Conservation (phyloP, 805 yeast genomes). For the Saccharomycopsis capsularis region DNA sequence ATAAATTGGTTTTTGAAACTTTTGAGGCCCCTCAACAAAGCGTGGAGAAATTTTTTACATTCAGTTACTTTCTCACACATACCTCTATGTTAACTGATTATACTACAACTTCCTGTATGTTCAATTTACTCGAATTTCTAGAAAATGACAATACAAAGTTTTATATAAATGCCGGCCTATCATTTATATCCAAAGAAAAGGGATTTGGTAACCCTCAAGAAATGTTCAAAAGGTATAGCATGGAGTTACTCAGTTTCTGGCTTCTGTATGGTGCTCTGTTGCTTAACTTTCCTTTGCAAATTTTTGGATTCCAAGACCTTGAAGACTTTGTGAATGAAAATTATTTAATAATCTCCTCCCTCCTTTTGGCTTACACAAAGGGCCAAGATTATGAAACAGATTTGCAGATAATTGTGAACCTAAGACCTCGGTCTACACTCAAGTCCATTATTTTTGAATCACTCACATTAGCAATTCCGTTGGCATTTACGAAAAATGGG, state of each 20-base stretch:
- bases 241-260: constrained; percentile 18
- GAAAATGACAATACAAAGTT: constrained; percentile 28
- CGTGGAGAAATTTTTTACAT: constrained; percentile 35
- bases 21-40: constrained; percentile 34
- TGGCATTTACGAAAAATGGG: constrained; percentile 38
- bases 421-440: no score
- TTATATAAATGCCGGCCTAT: constrained; percentile 29
- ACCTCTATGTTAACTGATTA: constrained; percentile 30
- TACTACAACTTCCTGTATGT: constrained; percentile 31
- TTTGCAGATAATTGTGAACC: no score
- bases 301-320: constrained; percentile 33
- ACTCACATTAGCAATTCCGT: constrained; percentile 35
- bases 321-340: constrained; percentile 31
- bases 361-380: neutral
- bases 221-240: neutral
- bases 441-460: constrained; percentile 29
- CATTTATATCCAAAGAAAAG: neutral
- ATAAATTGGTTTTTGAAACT: constrained; percentile 27
- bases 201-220: neutral
- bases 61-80: constrained; percentile 31
- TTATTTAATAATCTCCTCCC: constrained; percentile 31
- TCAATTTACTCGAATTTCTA: constrained; percentile 38
- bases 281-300: constrained; percentile 19
- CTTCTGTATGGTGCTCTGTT: neutral
- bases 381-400: no score